phyloP scores from a whole-genome alignment of 139 green algal species.

The Klebsormidium nitens region DNA sequence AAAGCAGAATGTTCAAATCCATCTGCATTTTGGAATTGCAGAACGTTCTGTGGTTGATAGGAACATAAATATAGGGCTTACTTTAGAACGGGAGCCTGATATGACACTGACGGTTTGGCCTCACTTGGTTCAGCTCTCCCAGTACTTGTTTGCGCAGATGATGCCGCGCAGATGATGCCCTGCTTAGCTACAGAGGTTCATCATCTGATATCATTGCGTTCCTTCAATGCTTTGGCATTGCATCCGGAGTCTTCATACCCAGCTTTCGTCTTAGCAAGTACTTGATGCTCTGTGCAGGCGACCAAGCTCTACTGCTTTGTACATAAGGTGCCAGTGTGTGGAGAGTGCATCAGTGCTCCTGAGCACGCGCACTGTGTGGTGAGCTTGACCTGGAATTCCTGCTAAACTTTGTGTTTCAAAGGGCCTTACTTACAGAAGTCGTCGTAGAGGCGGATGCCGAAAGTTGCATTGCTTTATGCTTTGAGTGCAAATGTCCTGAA shows the following conservation, averaged over 20 bases:
- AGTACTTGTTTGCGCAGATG: background rate
- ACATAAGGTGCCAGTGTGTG: background rate
- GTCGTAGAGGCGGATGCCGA: too few relatives aligned
- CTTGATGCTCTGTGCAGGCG: background rate
- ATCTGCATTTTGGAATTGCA: too few relatives aligned
- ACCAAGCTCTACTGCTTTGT: constrained; percentile 1
- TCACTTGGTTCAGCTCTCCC: background rate
- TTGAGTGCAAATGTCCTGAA: too few relatives aligned
- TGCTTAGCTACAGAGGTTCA: background rate
- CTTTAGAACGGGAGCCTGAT: too few relatives aligned
- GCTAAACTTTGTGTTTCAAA: too few relatives aligned
- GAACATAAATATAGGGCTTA: too few relatives aligned
- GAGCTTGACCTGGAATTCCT: too few relatives aligned
- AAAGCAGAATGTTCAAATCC: background rate
- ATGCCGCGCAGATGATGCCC: background rate
- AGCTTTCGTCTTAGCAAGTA: background rate
- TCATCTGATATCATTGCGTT: background rate
- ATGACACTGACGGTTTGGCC: background rate
- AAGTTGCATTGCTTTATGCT: too few relatives aligned
- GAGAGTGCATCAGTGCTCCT: background rate
- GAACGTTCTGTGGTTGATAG: too few relatives aligned
- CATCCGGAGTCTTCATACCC: background rate
- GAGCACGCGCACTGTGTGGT: background rate
- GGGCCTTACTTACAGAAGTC: too few relatives aligned
- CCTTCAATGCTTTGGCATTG: background rate